A percentile compares a stretch with the other conserved stretches of the same genome.
phyloP scores from a whole-genome alignment of 164 flowering plant species.

The Liquidambar formosana region DNA sequence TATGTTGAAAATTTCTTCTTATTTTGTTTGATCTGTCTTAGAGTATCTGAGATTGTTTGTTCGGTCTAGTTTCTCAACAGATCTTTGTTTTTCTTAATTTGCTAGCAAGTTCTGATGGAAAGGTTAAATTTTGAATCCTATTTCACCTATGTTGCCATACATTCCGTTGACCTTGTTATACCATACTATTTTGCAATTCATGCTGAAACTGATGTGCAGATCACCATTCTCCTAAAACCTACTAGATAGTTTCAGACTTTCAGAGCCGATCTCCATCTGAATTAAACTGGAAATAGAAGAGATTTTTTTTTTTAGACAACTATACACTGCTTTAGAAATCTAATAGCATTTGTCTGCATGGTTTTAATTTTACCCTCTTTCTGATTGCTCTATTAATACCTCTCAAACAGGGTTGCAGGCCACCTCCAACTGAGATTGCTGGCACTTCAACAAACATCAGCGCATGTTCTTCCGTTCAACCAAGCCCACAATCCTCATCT shows the following conservation, averaged over 20 bases:
- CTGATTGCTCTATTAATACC: neutral
- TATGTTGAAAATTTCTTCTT: no score
- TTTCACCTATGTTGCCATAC: neutral
- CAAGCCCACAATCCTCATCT: conserved; percentile 60
- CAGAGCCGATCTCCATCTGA: neutral
- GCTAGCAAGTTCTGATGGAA: neutral
- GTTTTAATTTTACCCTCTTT: neutral
- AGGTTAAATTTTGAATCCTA: neutral
- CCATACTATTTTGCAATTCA: neutral
- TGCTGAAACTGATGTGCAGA: neutral
- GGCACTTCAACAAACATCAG: conserved; percentile 33
- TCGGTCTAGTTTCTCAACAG: neutral
- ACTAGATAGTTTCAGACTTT: neutral
- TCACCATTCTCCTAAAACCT: neutral
- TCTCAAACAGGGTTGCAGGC: conserved; percentile 42
- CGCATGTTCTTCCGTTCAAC: conserved; percentile 48
- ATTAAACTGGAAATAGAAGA: neutral
- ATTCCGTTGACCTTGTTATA: neutral
- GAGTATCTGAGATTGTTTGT: neutral
- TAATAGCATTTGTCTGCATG: neutral
- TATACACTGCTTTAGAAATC: neutral
- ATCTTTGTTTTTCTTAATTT: neutral
- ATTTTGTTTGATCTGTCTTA: neutral
- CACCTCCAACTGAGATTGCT: conserved; percentile 26
- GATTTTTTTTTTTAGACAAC: no score